Evolutionary conservation across 2,329 filamentous ascomycete species (phyloP), one percentile per base, ranked within the genome.

Genomic region (Endothia cerciana): DNA sequence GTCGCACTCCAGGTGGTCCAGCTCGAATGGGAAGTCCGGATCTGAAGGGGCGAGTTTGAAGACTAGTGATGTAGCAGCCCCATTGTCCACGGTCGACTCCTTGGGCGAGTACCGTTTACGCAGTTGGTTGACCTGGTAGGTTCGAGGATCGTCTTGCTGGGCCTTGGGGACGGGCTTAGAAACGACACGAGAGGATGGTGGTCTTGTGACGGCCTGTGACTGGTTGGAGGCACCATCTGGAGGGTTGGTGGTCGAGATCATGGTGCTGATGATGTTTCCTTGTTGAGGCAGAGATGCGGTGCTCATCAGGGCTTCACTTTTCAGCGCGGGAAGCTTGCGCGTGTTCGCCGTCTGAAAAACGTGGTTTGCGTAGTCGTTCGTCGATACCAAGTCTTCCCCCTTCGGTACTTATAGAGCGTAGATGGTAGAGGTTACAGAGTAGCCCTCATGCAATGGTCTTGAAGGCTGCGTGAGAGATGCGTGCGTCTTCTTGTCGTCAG

Each of bases 1-100:
- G 53, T 87, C 81, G 74, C 91, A 94, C 49, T 91, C 83, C 40
- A 95, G 80, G 47, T 84, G 80, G 33, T 87, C 83, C 73, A 94
- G 80, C 68, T 93, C 90, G 75, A 92, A 94, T 0, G 92, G 90
- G 72, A 95, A 94, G 73, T 95, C 92, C 0, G 92, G 92, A 74
- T 95, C 92, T 6, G 91, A 93, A 5, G 92, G 92, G 15, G 78
- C 79, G 68, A 95, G 78, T 61, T 82, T 86, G 76, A 94, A 91
- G 11, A 81, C 77, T 47, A 94, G 77, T 19, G 85, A 82, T 0
- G 85, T 87, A 3, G 81, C 62, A 22, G 64, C 81, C 59, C 85
- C 82, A 67, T 83, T 76, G 7, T 76, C 73, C 3, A 80, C 72
- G 17, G 73, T 77, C 13, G 78, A 76, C 67, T 85, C 80, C 59